Conservation (phyloP, 495 filamentous ascomycete species). For the Chaetomidium leptoderma region DNA sequence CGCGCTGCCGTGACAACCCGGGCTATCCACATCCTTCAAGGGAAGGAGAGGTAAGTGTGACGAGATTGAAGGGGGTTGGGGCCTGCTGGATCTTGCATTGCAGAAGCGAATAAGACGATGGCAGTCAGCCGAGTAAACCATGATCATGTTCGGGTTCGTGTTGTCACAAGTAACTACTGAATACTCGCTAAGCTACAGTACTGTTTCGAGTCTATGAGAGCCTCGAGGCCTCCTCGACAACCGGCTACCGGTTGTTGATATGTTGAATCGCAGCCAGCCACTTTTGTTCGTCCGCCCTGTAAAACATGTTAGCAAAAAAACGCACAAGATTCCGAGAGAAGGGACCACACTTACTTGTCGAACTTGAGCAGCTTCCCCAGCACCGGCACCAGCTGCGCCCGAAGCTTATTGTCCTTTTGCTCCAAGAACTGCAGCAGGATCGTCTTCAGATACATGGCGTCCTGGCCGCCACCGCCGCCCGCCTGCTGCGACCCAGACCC, state of each 20-base stretch:
- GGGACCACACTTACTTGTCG: slow-evolving; percentile 61
- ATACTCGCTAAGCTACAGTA: neutral
- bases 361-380: slow-evolving; percentile 88
- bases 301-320: slow-evolving; percentile 13
- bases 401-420: slow-evolving; percentile 85
- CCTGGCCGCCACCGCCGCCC: slow-evolving; percentile 40
- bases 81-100: too few species aligned
- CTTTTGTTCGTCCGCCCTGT: slow-evolving; percentile 78
- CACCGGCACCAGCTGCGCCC: slow-evolving; percentile 87
- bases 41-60: too few species aligned
- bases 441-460: slow-evolving; percentile 91
- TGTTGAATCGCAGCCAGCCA: slow-evolving; percentile 73
- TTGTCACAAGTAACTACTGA: too few species aligned
- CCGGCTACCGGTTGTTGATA: slow-evolving; percentile 26
- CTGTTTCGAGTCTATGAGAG: neutral
- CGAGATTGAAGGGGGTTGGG: too few species aligned
- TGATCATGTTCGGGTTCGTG: too few species aligned
- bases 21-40: too few species aligned
- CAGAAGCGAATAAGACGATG: too few species aligned
- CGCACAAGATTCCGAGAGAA: too few species aligned
- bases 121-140: too few species aligned
- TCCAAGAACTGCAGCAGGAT: slow-evolving; percentile 92
- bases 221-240: neutral
- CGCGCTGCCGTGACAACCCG: too few species aligned
- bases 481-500: slow-evolving; percentile 25